Percentiles rank a stretch among this genome's conserved stretches.
Evolutionary conservation across 129 eudicot species (phyloP).

Genomic region (Lactuca saligna): DNA sequence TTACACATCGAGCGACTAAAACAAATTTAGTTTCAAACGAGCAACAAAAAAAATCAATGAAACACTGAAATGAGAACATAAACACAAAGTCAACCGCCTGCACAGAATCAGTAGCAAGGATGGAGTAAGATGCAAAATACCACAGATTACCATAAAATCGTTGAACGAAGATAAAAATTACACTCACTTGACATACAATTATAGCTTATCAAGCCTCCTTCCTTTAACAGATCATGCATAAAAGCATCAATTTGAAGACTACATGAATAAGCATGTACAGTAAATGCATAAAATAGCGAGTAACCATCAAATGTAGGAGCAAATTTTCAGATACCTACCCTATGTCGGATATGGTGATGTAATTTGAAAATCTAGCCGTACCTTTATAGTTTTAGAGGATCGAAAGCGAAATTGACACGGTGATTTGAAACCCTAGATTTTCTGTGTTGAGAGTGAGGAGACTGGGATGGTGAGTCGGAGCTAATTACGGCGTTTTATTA

Average conservation of each 20-base stretch:
- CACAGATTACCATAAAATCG: not conserved
- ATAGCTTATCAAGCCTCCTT: constrained; percentile 5
- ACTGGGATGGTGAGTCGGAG: constrained; percentile 25
- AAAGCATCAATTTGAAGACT: constrained; percentile 15
- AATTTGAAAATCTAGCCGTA: constrained; percentile 11
- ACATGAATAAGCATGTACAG: constrained; percentile 1
- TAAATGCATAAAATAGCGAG: constrained; percentile 8
- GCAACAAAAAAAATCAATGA: not conserved
- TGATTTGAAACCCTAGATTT: constrained; percentile 46
- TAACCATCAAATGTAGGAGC: constrained; percentile 16
- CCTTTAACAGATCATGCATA: constrained; percentile 14
- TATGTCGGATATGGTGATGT: not conserved
- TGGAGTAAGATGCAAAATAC: constrained; percentile 22
- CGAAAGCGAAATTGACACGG: constrained; percentile 21
- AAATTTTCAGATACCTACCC: not conserved
- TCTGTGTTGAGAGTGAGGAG: constrained; percentile 36
- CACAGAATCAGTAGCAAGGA: constrained; percentile 2
- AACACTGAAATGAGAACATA: not conserved
- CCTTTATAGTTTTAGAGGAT: constrained; percentile 24
- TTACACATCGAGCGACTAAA: not conserved
- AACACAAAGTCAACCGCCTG: constrained; percentile 24
- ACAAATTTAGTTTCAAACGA: not conserved
- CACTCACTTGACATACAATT: constrained; percentile 14
- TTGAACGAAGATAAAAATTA: not conserved
- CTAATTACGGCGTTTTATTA: constrained; percentile 38